Evolutionary conservation across 2,329 filamentous ascomycete species (phyloP).

Genomic region (Alternaria sp.): DNA sequence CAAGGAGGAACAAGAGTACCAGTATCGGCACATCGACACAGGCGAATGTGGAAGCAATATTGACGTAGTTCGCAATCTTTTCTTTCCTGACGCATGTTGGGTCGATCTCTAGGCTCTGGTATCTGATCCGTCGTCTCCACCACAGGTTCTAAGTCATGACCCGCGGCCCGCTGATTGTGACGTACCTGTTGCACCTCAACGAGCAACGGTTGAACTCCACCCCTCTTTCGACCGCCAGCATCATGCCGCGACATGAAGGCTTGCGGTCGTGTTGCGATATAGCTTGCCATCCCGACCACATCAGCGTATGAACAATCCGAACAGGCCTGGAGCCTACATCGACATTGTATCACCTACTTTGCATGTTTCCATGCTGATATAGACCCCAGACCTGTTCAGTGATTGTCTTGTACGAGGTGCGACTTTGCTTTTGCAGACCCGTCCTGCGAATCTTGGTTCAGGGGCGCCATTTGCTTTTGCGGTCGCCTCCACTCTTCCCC

Average conservation of each 20-base stretch:
- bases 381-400: background rate
- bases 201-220: background rate
- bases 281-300: background rate
- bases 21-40: background rate
- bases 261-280: background rate
- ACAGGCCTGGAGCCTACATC: background rate
- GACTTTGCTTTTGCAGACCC: background rate
- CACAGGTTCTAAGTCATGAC: background rate
- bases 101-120: background rate
- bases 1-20: background rate
- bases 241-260: background rate
- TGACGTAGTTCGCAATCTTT: background rate
- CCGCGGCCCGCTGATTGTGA: background rate
- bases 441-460: background rate
- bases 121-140: background rate
- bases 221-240: background rate
- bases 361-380: background rate
- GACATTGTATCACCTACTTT: background rate
- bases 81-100: background rate
- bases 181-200: background rate
- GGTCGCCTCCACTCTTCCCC: background rate
- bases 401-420: background rate
- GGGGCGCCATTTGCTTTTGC: background rate
- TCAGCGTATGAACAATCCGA: background rate
- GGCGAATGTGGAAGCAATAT: background rate